phyloP scores from a whole-genome alignment of 345 rosid species.

The Populus davidiana region DNA sequence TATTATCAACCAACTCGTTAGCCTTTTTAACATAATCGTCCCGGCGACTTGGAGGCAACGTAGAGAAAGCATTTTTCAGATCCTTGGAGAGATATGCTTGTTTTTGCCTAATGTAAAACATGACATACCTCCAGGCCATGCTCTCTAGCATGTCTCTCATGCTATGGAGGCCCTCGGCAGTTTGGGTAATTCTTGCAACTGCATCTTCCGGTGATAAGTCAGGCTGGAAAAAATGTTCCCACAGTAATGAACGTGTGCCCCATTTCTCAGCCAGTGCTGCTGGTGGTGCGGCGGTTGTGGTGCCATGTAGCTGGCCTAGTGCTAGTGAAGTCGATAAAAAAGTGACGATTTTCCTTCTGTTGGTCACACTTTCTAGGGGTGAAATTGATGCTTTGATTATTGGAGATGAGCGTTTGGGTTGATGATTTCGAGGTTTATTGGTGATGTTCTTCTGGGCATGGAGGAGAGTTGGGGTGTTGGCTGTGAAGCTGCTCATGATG shows the following conservation, averaged over 20 bases:
- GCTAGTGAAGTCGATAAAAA: constrained; percentile 39
- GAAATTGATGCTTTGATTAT: constrained; percentile 25
- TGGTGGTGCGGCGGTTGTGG: constrained; percentile 3
- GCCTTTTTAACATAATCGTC: constrained; percentile 65
- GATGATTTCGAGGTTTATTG: constrained; percentile 5
- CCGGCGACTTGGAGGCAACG: constrained; percentile 53
- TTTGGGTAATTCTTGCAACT: constrained; percentile 79
- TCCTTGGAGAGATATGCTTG: constrained; percentile 76
- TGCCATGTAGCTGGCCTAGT: constrained; percentile 14
- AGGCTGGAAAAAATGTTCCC: constrained; percentile 66
- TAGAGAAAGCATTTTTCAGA: constrained; percentile 59
- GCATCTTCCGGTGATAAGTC: constrained; percentile 75
- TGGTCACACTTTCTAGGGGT: constrained; percentile 17
- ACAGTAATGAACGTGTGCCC: constrained; percentile 72
- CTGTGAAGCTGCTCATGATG: constrained; percentile 43
- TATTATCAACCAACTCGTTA: constrained; percentile 66
- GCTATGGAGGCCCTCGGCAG: constrained; percentile 76
- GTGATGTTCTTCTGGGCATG: constrained; percentile 12
- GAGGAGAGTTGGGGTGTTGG: constrained; percentile 42
- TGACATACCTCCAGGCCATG: constrained; percentile 90
- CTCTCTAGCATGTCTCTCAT: constrained; percentile 79
- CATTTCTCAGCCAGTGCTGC: constrained; percentile 65
- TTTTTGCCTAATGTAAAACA: constrained; percentile 72
- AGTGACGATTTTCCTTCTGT: constrained; percentile 44
- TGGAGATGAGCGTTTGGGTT: constrained; percentile 15